A percentile compares a stretch with the other conserved stretches of the same genome.
Evolutionary conservation across 129 eudicot species (phyloP).

Genomic region (Chrysanthemum makinoi): DNA sequence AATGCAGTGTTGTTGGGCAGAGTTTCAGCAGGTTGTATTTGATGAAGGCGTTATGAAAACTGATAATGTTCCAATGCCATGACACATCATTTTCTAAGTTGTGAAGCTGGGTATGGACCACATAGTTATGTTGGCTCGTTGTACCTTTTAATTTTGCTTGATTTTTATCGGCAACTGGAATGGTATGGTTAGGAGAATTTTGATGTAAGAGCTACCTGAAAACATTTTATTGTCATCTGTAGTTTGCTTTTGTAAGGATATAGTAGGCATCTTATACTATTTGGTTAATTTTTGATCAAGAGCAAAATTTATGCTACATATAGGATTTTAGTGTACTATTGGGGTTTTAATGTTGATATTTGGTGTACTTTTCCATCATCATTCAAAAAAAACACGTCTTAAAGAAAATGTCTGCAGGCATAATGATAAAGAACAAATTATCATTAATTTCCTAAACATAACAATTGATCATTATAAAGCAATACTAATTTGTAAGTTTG

Average conservation of each 20-base stretch:
- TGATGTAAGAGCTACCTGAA: slow-evolving; percentile 21
- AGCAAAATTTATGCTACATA: neutral
- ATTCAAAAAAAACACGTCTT: neutral
- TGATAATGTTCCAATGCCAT: too few species aligned
- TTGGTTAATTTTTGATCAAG: neutral
- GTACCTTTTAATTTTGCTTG: slow-evolving; percentile 16
- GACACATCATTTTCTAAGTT: slow-evolving; percentile 11
- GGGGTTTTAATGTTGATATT: neutral
- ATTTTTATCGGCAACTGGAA: slow-evolving; percentile 12
- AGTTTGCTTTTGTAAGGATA: slow-evolving; percentile 2
- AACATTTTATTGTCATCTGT: slow-evolving; percentile 2
- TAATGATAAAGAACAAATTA: neutral
- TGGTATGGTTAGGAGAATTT: slow-evolving; percentile 26
- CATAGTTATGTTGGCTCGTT: neutral
- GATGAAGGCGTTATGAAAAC: slow-evolving; percentile 85
- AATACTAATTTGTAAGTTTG: neutral
- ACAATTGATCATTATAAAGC: neutral
- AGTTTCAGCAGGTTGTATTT: slow-evolving; percentile 77
- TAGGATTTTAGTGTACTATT: too few species aligned
- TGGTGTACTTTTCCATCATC: neutral
- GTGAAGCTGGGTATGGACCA: slow-evolving; percentile 18
- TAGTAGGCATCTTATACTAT: neutral
- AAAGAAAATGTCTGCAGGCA: neutral
- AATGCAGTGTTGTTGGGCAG: slow-evolving; percentile 97
- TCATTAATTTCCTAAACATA: neutral